These are phyloP conservation scores for Beauveria sp. DNA, from an alignment of 2,329 filamentous ascomycete genomes.

Conservation along the genomic window DNA sequence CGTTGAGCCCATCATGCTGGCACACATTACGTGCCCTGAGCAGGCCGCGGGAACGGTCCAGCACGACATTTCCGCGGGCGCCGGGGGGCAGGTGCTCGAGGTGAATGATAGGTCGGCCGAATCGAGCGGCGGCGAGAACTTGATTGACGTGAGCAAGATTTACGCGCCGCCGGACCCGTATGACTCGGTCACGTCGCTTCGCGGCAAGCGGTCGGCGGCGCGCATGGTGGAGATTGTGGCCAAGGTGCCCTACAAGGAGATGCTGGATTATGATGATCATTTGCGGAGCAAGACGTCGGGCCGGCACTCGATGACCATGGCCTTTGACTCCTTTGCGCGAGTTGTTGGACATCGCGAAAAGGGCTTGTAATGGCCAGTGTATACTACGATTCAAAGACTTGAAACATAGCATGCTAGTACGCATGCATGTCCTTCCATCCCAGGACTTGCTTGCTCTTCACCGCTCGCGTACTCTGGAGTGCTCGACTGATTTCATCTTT, in stretches of 20 bases:
- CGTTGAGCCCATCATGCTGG: conserved; percentile 91
- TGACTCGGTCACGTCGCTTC: conserved; percentile 50
- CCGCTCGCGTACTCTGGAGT: neutral
- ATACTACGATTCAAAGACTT: neutral
- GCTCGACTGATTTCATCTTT: too few species aligned
- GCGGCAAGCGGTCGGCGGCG: conserved; percentile 40
- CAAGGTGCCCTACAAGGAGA: conserved; percentile 87
- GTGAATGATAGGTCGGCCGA: conserved; percentile 49
- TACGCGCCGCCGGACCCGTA: conserved; percentile 87
- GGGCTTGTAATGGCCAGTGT: conserved; percentile 25
- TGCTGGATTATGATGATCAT: conserved; percentile 90
- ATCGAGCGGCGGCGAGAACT: conserved; percentile 22
- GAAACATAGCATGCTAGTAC: neutral
- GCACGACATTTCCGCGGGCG: conserved; percentile 67
- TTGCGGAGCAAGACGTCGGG: conserved; percentile 83
- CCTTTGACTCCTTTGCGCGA: conserved; percentile 49
- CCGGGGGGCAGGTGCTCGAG: conserved; percentile 66
- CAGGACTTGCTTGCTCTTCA: neutral
- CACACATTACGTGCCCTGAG: conserved; percentile 80
- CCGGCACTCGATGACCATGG: conserved; percentile 54
- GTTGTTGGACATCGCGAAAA: conserved; percentile 50
- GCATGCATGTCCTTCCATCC: neutral
- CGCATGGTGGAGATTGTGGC: conserved; percentile 64
- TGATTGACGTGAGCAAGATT: conserved; percentile 65
- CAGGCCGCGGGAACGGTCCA: conserved; percentile 71